Percentiles rank a stretch among this genome's conserved stretches.
Evolutionary conservation across 1,284 basidiomycete species (phyloP).

Genomic region (Cryptococcus jaspeensis): DNA sequence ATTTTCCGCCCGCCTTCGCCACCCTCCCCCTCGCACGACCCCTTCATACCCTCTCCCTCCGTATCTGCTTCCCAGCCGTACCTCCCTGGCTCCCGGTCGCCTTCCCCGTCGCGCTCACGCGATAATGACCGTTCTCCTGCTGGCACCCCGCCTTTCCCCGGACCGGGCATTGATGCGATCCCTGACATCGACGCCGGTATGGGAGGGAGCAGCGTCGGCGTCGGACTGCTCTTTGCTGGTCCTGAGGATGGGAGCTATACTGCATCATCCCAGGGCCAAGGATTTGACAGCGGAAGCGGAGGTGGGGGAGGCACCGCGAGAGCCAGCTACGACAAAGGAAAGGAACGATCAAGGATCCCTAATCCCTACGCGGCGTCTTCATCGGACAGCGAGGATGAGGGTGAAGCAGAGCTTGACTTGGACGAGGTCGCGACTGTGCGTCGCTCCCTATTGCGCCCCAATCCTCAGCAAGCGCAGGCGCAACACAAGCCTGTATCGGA

Average conservation of each 20-base stretch:
- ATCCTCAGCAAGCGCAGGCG: slow-evolving; percentile 5
- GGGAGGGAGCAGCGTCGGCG: slow-evolving; percentile 24
- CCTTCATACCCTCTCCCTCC: slow-evolving; percentile 42
- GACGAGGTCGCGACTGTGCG: slow-evolving; percentile 39
- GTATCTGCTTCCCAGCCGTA: slow-evolving; percentile 33
- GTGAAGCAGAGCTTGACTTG: slow-evolving; percentile 33
- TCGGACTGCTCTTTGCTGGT: slow-evolving; percentile 33
- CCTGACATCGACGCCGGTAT: slow-evolving; percentile 36
- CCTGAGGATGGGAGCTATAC: slow-evolving; percentile 12
- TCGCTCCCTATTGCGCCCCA: slow-evolving; percentile 24
- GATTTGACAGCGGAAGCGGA: neutral
- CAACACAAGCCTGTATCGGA: slow-evolving; percentile 13
- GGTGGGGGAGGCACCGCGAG: neutral
- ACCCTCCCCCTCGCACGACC: slow-evolving; percentile 41
- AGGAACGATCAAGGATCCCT: slow-evolving; percentile 23
- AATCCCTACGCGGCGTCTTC: slow-evolving; percentile 44
- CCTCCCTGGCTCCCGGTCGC: slow-evolving; percentile 28
- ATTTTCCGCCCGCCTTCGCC: slow-evolving; percentile 43
- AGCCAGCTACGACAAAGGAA: slow-evolving; percentile 14
- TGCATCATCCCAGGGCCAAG: neutral
- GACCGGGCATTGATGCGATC: slow-evolving; percentile 40
- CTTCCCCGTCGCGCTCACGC: slow-evolving; percentile 18
- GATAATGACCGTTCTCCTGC: slow-evolving; percentile 9
- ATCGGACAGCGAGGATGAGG: slow-evolving; percentile 27
- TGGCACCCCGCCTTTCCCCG: slow-evolving; percentile 43